A percentile compares a stretch with the other conserved stretches of the same genome.
Evolutionary conservation across 208 protist genomes (phyloP).

Genomic region (Acanthamoeba royreba): DNA sequence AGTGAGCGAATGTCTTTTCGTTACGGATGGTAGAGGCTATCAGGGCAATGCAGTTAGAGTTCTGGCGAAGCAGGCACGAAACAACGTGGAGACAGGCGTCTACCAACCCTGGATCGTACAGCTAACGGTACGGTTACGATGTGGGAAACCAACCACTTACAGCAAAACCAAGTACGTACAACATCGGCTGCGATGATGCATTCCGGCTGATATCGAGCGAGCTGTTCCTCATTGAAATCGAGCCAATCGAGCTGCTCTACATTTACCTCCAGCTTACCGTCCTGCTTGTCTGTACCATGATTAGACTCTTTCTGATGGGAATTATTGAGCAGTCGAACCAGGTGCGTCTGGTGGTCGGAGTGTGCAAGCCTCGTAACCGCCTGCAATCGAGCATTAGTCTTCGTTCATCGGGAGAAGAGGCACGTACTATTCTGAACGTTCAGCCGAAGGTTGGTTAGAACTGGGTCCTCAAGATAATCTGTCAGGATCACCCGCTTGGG

Average conservation of each 20-base stretch:
- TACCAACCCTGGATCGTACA: neutral
- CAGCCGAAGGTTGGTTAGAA: neutral
- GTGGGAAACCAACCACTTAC: too few species aligned
- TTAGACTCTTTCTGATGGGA: too few species aligned
- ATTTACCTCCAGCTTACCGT: neutral
- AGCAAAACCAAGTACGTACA: neutral
- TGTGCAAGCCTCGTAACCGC: neutral
- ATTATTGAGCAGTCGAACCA: neutral
- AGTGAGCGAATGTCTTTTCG: conserved; percentile 11
- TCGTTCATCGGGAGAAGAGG: too few species aligned
- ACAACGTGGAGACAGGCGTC: neutral
- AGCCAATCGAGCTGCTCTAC: conserved; percentile 1
- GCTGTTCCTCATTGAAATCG: neutral
- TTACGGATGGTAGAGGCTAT: conserved; percentile 29
- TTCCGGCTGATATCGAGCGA: neutral
- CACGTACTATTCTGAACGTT: neutral
- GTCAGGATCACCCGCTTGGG: neutral
- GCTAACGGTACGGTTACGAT: neutral
- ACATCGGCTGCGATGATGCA: conserved; percentile 5
- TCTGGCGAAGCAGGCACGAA: neutral
- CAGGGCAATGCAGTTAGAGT: neutral
- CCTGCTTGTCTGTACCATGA: too few species aligned
- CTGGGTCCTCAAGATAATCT: conserved; percentile 1
- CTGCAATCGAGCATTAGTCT: too few species aligned
- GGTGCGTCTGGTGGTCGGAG: neutral